Evolutionary conservation across 345 rosid species (phyloP), one percentile per base, ranked within the genome.

Genomic region (Turnera subulata): DNA sequence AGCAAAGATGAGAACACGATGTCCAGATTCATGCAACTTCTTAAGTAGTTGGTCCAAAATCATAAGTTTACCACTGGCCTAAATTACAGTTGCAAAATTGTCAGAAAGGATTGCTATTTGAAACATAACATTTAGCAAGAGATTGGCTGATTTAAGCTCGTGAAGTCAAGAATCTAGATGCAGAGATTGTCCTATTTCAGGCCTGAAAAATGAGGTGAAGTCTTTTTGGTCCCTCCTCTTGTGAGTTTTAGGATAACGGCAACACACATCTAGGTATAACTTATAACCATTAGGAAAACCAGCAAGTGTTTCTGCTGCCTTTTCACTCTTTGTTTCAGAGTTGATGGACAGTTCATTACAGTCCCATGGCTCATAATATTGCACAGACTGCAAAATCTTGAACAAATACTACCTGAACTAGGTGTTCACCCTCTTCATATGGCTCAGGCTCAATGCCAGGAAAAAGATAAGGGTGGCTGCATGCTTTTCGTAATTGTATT

Each of bases 401-500:
- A 44, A 61, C 17, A 63, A 20, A 24, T 56, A n/a, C 16, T 76
- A 91, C 96, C 97, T 88, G 89, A 69, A 82, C 82, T 37, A 91
- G 84, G 73, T 91, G 97, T 77, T 89, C 96, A 50, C 89, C 97
- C 66, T 88, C 97, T 82, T 88, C 82, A 56, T 71, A 91, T 53
- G 97, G 97, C 71, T 88, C 96, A 7, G 96, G 89, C 71, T 91
- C 96, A 46, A 91, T 91, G 53, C 97, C 91, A 47, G 89, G 94
- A 71, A 91, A 91, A 63, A 91, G 88, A 68, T 88, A 91, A 64
- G 96, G 96, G 68, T 88, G 97, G 76, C 97, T 88, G 66, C 94
- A 88, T 54, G 96, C 84, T 82, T 91, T 91, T 59, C 97, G 73
- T 46, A 88, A 79, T 62, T 88, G 96, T 56, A 91, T 77, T 51